Evolutionary conservation across 176 grass and related monocot species (phyloP), one percentile per base, ranked within the genome.

Genomic region (Cenchrus purpureus): DNA sequence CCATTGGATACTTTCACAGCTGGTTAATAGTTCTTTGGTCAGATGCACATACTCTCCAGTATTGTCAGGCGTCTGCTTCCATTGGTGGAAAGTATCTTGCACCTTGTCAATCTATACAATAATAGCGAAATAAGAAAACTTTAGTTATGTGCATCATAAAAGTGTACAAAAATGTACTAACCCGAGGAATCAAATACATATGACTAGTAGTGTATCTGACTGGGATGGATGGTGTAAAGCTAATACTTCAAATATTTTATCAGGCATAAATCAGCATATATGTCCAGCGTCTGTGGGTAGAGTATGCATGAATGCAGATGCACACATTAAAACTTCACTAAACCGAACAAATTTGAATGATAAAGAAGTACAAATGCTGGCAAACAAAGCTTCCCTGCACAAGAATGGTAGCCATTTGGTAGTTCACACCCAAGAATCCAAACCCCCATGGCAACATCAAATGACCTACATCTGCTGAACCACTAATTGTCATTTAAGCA

Each of bases 1-100:
- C 91, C 93, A 98, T 60, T 92, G 88, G 56, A 95, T 83, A 71
- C 91, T 98, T 89, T 98, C 93, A 6, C 93, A 95, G 70, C 83
- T 95, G 60, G 93, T 67, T 52, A 98, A 69, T 20, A 98, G 84
- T 70, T 96, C 93, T 85, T 88, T 98, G 42, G 93, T 91, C 50
- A 95, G 74, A 89, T 98, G 91, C 55, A 95, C 89, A 88, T 88
- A 84, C 71, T 98, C 93, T 86, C 93, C 86, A 28, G 93, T 95
- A 74, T 95, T 89, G 82, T 75, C 83, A 86, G 91, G 97, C 19
- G 86, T 88, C 78, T 94, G 82, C 71, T 98, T 87, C 97, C 91
- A 89, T 89, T 94, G 91, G 71, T 87, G 76, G 59, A 98, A 94
- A 79, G 88, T 95, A 51, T 86, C 86, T 86, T 94, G 97, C 60